A percentile compares a stretch with the other conserved stretches of the same genome.
phyloP scores from a whole-genome alignment of 2,329 filamentous ascomycete genomes.

The Ophiostoma quercus region DNA sequence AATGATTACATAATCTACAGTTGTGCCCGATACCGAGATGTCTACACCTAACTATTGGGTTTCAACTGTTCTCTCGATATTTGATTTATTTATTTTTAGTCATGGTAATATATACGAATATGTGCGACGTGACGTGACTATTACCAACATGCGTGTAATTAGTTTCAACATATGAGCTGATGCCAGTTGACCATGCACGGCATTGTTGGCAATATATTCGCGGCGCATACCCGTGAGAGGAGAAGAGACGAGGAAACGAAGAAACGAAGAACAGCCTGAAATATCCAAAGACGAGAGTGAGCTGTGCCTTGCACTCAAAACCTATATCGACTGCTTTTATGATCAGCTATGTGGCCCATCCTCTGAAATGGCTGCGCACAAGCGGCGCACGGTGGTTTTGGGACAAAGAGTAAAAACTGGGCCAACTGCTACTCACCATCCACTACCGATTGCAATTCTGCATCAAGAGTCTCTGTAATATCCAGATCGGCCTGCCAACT shows the following conservation, averaged over 20 bases:
- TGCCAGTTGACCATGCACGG: not conserved
- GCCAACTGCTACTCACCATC: not conserved
- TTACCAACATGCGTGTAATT: not conserved
- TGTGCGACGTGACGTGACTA: not conserved
- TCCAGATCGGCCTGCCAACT: not conserved
- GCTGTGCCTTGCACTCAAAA: not conserved
- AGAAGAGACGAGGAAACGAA: too few relatives aligned
- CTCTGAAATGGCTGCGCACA: not conserved
- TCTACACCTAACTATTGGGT: too few relatives aligned
- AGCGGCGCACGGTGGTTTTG: conserved; percentile 6
- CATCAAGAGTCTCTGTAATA: not conserved
- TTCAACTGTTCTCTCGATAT: too few relatives aligned
- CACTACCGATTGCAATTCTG: not conserved
- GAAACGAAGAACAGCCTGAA: too few relatives aligned
- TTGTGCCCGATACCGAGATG: not conserved
- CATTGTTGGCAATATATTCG: not conserved
- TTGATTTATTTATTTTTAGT: too few relatives aligned
- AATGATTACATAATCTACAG: not conserved
- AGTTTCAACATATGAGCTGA: not conserved
- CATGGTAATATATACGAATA: too few relatives aligned
- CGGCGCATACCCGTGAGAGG: too few relatives aligned
- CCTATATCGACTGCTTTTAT: not conserved
- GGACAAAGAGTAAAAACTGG: conserved; percentile 3
- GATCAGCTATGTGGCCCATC: not conserved
- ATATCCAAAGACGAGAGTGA: not conserved